A percentile compares a stretch with the other conserved stretches of the same genome.
These are phyloP conservation scores for Tetraselmis chui DNA, from an alignment of 139 green algal species.

Conservation along the genomic window DNA sequence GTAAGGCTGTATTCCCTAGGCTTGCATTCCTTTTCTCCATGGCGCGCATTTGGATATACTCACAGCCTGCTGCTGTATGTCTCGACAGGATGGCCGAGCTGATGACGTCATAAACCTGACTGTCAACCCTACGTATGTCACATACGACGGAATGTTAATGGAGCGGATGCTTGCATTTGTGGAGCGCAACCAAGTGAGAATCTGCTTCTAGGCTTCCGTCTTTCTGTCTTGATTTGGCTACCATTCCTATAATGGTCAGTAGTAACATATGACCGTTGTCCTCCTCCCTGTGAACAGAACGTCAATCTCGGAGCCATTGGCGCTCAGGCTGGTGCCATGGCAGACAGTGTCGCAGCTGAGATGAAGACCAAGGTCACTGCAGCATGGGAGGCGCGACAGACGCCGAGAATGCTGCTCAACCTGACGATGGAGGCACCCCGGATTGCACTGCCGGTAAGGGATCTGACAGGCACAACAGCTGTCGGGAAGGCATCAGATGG, in stretches of 20 bases:
- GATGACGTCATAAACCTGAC: slow-evolving; percentile 51
- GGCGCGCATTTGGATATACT: no score
- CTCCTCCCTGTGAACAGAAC: no score
- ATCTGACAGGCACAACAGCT: no score
- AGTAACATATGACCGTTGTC: no score
- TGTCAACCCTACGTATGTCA: slow-evolving; percentile 72
- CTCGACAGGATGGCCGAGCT: slow-evolving; percentile 58
- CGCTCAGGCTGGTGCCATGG: neutral
- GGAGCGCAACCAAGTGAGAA: neutral
- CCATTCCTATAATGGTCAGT: no score
- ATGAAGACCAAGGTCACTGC: neutral
- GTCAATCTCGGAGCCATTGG: neutral
- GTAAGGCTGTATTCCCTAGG: neutral
- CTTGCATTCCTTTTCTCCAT: no score
- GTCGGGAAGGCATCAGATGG: neutral
- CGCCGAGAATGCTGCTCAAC: neutral
- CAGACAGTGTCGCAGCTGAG: neutral
- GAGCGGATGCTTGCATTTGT: slow-evolving; percentile 53
- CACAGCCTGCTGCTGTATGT: slow-evolving; percentile 36
- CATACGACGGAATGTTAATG: slow-evolving; percentile 54
- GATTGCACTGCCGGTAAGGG: neutral
- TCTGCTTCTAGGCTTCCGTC: no score
- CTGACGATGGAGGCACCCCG: neutral
- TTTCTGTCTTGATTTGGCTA: neutral
- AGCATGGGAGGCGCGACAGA: neutral